Conservation (phyloP, 2,329 filamentous ascomycete species). For the Colletotrichum graminicola region DNA sequence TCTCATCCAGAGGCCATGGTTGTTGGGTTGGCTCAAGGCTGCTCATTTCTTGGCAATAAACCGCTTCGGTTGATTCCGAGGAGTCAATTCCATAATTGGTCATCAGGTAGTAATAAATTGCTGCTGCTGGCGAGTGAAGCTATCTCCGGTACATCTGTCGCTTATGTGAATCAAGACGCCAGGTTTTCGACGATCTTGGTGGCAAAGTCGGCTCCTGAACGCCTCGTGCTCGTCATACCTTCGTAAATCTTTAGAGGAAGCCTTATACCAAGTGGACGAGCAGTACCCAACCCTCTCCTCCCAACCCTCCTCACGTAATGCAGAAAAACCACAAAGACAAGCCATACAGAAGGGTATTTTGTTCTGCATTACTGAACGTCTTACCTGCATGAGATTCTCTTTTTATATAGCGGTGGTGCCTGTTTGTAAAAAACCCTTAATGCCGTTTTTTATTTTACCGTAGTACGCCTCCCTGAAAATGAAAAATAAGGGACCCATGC, state of each 20-base stretch:
- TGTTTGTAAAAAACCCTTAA: not conserved
- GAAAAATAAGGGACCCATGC: not conserved
- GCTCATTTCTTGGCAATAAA: not conserved
- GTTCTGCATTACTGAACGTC: not conserved
- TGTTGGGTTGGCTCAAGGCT: not conserved
- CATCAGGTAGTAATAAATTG: no score
- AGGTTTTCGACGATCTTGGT: no score
- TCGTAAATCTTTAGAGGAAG: no score
- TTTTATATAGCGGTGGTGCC: not conserved
- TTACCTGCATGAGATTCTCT: not conserved
- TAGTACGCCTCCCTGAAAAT: slow-evolving; percentile 6
- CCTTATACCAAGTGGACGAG: no score
- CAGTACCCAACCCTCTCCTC: no score
- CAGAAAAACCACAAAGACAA: not conserved
- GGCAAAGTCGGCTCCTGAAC: no score
- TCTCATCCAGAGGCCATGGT: not conserved
- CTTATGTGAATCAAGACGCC: no score
- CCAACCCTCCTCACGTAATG: not conserved
- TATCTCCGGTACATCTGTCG: no score
- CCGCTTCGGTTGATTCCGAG: not conserved
- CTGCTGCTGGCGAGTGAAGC: no score
- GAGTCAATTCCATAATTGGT: not conserved
- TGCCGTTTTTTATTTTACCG: not conserved
- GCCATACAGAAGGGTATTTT: not conserved
- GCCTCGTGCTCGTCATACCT: no score